Percentiles rank a stretch among this genome's conserved stretches.
Conservation (phyloP, 1,284 basidiomycete genomes). For the Agaricales sp. region DNA sequence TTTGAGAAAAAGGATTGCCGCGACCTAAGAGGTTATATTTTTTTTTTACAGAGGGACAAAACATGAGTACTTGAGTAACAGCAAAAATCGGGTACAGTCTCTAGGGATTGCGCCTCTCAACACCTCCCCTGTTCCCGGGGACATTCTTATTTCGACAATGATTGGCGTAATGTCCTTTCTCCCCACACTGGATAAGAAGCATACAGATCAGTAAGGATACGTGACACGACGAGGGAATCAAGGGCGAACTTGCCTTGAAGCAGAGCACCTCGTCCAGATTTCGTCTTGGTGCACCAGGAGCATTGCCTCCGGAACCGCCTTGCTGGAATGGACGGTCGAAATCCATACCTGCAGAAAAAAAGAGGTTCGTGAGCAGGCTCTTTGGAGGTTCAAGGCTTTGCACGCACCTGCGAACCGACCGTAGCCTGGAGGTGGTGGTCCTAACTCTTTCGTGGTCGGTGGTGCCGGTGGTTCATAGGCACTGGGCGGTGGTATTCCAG, state of each 20-base stretch:
- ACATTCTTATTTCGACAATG: constrained; percentile 81
- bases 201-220: neutral
- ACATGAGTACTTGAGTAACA: too few relatives aligned
- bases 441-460: constrained; percentile 69
- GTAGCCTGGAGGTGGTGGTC: constrained; percentile 88
- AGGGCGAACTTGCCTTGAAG: constrained; percentile 59
- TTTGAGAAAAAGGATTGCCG: too few relatives aligned
- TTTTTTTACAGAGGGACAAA: too few relatives aligned
- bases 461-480: constrained; percentile 75
- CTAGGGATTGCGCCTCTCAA: too few relatives aligned
- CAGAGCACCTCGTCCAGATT: constrained; percentile 84
- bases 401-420: constrained; percentile 23
- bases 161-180: constrained; percentile 93
- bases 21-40: too few relatives aligned
- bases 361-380: neutral
- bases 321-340: constrained; percentile 52
- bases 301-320: constrained; percentile 24
- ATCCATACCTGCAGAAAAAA: constrained; percentile 52
- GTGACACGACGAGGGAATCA: neutral
- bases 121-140: constrained; percentile 69
- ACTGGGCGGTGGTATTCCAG: constrained; percentile 56
- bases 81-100: too few relatives aligned
- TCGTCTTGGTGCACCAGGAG: constrained; percentile 39
- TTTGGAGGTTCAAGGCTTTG: neutral
- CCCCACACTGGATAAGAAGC: constrained; percentile 52